Evolutionary conservation across 805 yeast species (phyloP).

Genomic region (Millerago galiae): DNA sequence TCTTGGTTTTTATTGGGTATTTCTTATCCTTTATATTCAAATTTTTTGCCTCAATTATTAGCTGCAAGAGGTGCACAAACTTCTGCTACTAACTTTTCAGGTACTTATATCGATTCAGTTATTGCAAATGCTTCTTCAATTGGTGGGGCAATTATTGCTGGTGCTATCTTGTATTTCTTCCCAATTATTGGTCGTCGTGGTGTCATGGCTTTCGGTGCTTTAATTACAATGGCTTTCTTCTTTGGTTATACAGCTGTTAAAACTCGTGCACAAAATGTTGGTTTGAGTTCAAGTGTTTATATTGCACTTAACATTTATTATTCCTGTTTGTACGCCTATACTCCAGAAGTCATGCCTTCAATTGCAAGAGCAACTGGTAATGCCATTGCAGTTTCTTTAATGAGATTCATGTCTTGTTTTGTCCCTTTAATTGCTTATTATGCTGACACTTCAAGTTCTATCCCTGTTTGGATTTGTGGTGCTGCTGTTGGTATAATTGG

Average conservation of each 20-base stretch:
- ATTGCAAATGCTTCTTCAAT: constrained; percentile 37
- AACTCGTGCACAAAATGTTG: constrained; percentile 44
- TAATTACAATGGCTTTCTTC: constrained; percentile 48
- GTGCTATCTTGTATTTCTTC: constrained; percentile 24
- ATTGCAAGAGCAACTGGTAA: constrained; percentile 51
- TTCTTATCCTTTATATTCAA: constrained; percentile 45
- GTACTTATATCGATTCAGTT: constrained; percentile 41
- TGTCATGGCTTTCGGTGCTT: constrained; percentile 44
- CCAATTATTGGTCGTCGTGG: constrained; percentile 47
- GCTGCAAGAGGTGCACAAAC: constrained; percentile 42
- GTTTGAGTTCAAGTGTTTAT: constrained; percentile 29
- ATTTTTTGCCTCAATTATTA: constrained; percentile 44
- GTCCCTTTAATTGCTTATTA: constrained; percentile 48
- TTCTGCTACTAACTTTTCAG: constrained; percentile 31
- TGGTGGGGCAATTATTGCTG: constrained; percentile 46
- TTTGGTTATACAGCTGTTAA: constrained; percentile 61
- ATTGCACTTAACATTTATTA: constrained; percentile 41
- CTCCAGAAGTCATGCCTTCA: constrained; percentile 57
- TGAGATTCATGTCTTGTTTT: constrained; percentile 45
- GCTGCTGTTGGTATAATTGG: constrained; percentile 44
- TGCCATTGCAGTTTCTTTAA: constrained; percentile 48
- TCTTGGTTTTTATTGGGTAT: constrained; percentile 51
- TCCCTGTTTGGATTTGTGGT: constrained; percentile 31
- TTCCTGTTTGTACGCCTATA: constrained; percentile 57
- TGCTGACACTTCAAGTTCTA: constrained; percentile 25